Evolutionary conservation across 345 rosid genomes (phyloP).

Genomic region (Aurinia saxatilis): DNA sequence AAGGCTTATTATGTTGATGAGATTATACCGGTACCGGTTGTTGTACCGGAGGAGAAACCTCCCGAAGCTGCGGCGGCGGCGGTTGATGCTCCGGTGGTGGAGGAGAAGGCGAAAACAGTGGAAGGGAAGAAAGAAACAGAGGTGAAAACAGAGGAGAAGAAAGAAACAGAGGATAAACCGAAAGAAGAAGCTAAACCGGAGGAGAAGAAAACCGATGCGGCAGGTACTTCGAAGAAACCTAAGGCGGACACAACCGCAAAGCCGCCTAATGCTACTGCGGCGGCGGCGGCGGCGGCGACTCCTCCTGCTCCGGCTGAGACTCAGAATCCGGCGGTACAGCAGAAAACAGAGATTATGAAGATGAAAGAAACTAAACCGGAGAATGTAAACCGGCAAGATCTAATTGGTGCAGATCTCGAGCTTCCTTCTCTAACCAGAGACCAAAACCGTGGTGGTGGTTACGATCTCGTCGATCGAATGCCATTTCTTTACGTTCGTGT

Average conservation of each 20-base stretch:
- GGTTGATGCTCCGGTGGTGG: constrained; percentile 23
- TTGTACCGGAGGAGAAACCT: constrained; percentile 24
- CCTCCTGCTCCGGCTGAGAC: constrained; percentile 30
- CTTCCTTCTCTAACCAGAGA: constrained; percentile 49
- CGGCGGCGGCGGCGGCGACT: neutral
- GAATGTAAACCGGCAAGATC: constrained; percentile 29
- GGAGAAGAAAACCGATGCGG: constrained; percentile 24
- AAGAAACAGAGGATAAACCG: constrained; percentile 37
- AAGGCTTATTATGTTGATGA: constrained; percentile 65
- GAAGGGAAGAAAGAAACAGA: constrained; percentile 24
- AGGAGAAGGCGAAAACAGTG: constrained; percentile 27
- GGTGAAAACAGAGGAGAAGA: constrained; percentile 25
- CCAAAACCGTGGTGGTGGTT: constrained; percentile 45
- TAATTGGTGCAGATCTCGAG: constrained; percentile 38
- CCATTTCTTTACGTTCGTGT: constrained; percentile 73
- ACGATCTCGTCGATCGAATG: constrained; percentile 80
- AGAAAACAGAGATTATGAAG: constrained; percentile 30
- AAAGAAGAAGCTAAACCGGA: constrained; percentile 26
- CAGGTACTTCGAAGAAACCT: constrained; percentile 20
- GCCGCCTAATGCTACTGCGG: constrained; percentile 22
- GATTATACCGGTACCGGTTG: constrained; percentile 32
- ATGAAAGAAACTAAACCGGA: constrained; percentile 26
- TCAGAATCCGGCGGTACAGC: constrained; percentile 45
- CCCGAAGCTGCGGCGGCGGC: constrained; percentile 7
- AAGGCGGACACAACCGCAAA: constrained; percentile 19